Base-by-base conservation (phyloP, 2,329 filamentous ascomycete genomes). In the Pseudogymnoascus sp. region DNA sequence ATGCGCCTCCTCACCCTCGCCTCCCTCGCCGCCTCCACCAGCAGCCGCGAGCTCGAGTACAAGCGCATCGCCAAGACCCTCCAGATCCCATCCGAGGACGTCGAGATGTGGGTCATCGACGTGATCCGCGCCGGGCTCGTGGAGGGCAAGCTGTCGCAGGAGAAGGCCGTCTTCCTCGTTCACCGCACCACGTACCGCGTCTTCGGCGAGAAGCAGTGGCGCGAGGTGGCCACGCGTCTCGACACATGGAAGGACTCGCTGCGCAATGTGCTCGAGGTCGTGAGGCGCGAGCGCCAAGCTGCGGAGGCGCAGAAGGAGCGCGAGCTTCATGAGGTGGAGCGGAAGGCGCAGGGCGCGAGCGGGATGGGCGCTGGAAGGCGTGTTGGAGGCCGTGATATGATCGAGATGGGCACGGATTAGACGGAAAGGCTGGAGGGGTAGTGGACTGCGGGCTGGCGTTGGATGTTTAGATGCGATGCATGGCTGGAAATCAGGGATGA, bases 51-150 rank as follows among this genome's bases (percentile, higher is more conserved):
- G 72, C 88, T 99, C 60, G 88, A 93, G 64, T 99, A 99, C 78
- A 81, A 82, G 67, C 84, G 84, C 72, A 97, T 99, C 72, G 85
- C 89, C 67, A 88, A 88, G 73, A 88, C 91, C 5, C 85, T 99
- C 55, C 88, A 94, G 76, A 87, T 99, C 62, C 86, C 90, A 52
- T 73, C 79, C 55, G 87, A 89, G 66, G 91, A 97, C 66, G 91
- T 97, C 42, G 94, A 99, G 82, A 89, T 93, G 83, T 99, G 94
- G 94, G 91, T 95, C 68, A 99, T 99, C 72, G 94, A 99, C 75
- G 92, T 95, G 69, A 97, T 99, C 77, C 90, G 94, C 68, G 91
- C 92, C 58, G 92, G 92, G 35, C 86, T 99, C 37, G 90, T 99
- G 60, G 94, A 99, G 80, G 94, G 94, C 74, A 96, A 96, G 79